A percentile compares a stretch with the other conserved stretches of the same genome.
phyloP scores from a whole-genome alignment of 164 flowering plant genomes.

The Platanus orientalis region DNA sequence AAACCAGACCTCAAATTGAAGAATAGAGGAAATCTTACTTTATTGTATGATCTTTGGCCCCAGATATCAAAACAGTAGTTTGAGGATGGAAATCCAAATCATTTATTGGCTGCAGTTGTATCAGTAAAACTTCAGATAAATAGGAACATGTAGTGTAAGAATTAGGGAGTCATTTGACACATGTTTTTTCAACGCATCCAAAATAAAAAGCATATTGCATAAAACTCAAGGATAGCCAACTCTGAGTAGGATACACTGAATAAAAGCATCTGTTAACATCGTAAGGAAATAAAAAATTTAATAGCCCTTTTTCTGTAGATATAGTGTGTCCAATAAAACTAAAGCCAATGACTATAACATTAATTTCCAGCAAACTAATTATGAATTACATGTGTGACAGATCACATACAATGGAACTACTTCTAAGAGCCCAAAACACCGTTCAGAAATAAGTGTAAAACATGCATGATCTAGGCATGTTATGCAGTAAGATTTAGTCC shows the following conservation, averaged over 20 bases:
- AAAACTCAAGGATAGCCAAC: background rate
- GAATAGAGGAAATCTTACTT: constrained; percentile 37
- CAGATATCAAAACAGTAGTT: constrained; percentile 61
- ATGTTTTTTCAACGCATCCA: too few species aligned
- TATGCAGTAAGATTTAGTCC: too few species aligned
- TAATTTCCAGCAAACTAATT: too few species aligned
- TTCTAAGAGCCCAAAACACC: too few species aligned
- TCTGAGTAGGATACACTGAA: background rate
- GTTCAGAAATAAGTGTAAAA: too few species aligned
- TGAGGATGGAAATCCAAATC: constrained; percentile 93
- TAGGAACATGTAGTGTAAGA: background rate
- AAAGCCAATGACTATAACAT: too few species aligned
- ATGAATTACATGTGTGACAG: too few species aligned
- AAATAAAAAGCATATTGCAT: too few species aligned
- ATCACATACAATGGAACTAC: too few species aligned
- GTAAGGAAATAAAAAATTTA: background rate
- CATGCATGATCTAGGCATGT: too few species aligned
- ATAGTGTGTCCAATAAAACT: too few species aligned
- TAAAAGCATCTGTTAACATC: background rate
- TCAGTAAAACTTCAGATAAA: constrained; percentile 6
- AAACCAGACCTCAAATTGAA: background rate
- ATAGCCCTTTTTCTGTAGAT: background rate
- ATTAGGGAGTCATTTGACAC: background rate
- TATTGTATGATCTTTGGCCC: constrained; percentile 81
- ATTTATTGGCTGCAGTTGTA: constrained; percentile 70